A percentile compares a stretch with the other conserved stretches of the same genome.
Evolutionary conservation across 176 grass and related monocot genomes (phyloP).

Genomic region (Juncus inflexus): DNA sequence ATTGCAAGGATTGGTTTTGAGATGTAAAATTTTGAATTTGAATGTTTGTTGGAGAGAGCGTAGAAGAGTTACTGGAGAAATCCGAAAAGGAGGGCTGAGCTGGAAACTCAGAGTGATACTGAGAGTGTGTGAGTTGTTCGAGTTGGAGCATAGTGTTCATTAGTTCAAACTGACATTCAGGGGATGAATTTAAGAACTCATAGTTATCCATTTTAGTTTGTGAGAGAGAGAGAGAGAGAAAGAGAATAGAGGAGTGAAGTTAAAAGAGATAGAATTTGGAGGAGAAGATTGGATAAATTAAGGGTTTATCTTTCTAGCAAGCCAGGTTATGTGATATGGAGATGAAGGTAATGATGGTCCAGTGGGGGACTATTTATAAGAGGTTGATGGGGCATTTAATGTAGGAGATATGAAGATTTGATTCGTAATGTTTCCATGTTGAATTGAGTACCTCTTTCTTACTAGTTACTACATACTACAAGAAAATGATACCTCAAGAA

Average conservation of each 20-base stretch:
- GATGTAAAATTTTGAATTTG: slow-evolving; percentile 23
- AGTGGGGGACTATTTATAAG: slow-evolving; percentile 58
- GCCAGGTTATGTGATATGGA: slow-evolving; percentile 25
- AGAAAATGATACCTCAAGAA: too few species aligned
- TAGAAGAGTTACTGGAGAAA: slow-evolving; percentile 15
- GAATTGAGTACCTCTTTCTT: too few species aligned
- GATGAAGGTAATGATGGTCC: slow-evolving; percentile 28
- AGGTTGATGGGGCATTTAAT: slow-evolving; percentile 17
- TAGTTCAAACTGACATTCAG: slow-evolving; percentile 69
- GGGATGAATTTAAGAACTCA: slow-evolving; percentile 51
- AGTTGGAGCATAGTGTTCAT: slow-evolving; percentile 86
- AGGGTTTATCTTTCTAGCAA: slow-evolving; percentile 15
- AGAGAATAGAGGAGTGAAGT: background rate
- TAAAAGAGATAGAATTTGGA: slow-evolving; percentile 9
- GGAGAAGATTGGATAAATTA: slow-evolving; percentile 22
- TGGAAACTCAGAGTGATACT: slow-evolving; percentile 28
- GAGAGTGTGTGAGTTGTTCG: slow-evolving; percentile 40
- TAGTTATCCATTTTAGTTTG: slow-evolving; percentile 18
- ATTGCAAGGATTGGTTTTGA: slow-evolving; percentile 12
- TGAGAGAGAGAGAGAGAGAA: slow-evolving; percentile 1
- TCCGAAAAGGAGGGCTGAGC: slow-evolving; percentile 31
- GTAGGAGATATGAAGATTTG: too few species aligned
- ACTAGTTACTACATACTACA: too few species aligned
- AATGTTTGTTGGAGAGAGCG: slow-evolving; percentile 17
- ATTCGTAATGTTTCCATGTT: too few species aligned